phyloP scores from a whole-genome alignment of 768 basidiomycete species.

The Clavulina sp. region DNA sequence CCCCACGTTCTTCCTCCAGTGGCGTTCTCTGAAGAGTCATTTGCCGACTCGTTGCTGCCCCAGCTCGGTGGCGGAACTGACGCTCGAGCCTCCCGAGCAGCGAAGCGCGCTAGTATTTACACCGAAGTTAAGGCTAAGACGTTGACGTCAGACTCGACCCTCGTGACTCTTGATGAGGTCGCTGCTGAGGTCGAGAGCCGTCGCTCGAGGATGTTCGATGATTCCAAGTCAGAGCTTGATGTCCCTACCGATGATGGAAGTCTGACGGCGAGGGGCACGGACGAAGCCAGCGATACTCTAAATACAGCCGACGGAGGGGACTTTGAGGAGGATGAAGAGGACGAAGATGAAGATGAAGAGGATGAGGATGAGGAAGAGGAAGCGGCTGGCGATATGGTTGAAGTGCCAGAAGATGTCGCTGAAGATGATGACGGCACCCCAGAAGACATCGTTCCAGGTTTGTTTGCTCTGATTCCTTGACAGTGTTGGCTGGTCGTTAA shows the following conservation, averaged over 20 bases:
- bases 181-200: conserved; percentile 76
- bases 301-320: conserved; percentile 18
- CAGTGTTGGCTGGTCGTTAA: too few species aligned
- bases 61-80: too few species aligned
- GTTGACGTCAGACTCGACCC: conserved; percentile 75
- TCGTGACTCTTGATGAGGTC: conserved; percentile 88
- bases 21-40: conserved; percentile 55
- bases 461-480: conserved; percentile 3
- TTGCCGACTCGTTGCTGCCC: conserved; percentile 46
- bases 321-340: conserved; percentile 22
- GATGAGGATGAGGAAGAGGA: conserved; percentile 32
- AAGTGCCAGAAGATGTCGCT: conserved; percentile 28
- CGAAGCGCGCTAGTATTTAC: conserved; percentile 59
- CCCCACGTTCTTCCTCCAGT: conserved; percentile 62
- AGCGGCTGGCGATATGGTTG: conserved; percentile 27
- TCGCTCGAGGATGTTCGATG: conserved; percentile 28
- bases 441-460: conserved; percentile 23
- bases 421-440: conserved; percentile 28
- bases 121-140: conserved; percentile 64
- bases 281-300: background rate
- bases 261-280: conserved; percentile 20
- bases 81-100: conserved; percentile 8
- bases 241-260: conserved; percentile 30
- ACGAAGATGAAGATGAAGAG: conserved; percentile 29
- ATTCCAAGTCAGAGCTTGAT: conserved; percentile 15